These are phyloP conservation scores for Pythium grandisporangium DNA, from an alignment of 352 stramenopile species.

Conservation along the genomic window DNA sequence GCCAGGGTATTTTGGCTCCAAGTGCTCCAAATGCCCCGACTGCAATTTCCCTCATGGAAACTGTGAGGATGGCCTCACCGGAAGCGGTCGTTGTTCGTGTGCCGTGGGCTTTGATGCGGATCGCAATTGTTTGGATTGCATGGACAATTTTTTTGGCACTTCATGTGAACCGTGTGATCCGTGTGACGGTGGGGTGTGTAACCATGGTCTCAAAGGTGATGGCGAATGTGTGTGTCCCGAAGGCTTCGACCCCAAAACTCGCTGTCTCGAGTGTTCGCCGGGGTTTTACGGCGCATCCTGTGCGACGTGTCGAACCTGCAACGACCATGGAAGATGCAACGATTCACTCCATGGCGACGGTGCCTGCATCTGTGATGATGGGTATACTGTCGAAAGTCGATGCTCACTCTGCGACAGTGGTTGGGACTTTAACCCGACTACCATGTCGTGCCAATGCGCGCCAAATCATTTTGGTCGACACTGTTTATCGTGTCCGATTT, in stretches of 20 bases:
- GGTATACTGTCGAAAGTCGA: constrained; percentile 61
- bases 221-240: constrained; percentile 74
- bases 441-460: constrained; percentile 80
- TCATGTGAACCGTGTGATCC: constrained; percentile 65
- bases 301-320: constrained; percentile 71
- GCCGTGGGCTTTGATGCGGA: constrained; percentile 68
- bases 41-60: constrained; percentile 83
- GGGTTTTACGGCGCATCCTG: constrained; percentile 74
- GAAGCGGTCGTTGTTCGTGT: constrained; percentile 77
- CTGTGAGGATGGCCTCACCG: constrained; percentile 73
- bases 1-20: constrained; percentile 57
- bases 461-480: constrained; percentile 72
- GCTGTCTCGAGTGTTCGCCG: constrained; percentile 64
- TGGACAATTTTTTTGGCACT: constrained; percentile 69
- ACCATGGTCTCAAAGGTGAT: constrained; percentile 67
- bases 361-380: constrained; percentile 76
- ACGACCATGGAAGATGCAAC: constrained; percentile 76
- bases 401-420: constrained; percentile 76
- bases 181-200: constrained; percentile 75
- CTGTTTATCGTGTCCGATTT: constrained; percentile 80
- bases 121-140: constrained; percentile 77
- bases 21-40: constrained; percentile 60
- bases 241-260: constrained; percentile 60
- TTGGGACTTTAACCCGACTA: constrained; percentile 84
- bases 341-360: constrained; percentile 58